Conservation (phyloP, 176 grass and related monocot species). For the Bolboschoenus planiculmis region DNA sequence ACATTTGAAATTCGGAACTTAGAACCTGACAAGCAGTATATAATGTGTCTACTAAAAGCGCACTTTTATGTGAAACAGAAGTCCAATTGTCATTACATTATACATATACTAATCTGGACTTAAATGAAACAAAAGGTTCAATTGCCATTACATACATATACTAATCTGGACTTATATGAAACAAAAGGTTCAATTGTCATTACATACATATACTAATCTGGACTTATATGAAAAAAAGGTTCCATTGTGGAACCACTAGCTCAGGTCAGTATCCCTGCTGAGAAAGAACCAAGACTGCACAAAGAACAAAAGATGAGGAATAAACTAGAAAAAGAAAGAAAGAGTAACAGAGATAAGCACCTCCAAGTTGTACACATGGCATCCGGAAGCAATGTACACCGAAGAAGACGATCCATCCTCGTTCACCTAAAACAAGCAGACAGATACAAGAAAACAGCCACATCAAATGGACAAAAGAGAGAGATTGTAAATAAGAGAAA, state of each 20-base stretch:
- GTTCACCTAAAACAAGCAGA: slow-evolving; percentile 39
- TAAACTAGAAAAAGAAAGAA: background rate
- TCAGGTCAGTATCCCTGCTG: background rate
- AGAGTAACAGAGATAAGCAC: slow-evolving; percentile 2
- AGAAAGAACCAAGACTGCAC: background rate
- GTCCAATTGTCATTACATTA: background rate
- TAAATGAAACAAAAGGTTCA: background rate
- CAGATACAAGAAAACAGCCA: background rate
- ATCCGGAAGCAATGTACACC: slow-evolving; percentile 70
- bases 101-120: background rate
- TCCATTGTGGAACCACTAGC: background rate
- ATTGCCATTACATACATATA: background rate
- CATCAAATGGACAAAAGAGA: background rate
- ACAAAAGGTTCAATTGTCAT: background rate
- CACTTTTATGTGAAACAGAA: background rate
- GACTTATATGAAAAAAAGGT: background rate
- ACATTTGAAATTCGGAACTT: slow-evolving; percentile 12
- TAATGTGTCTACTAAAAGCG: background rate
- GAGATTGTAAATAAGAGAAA: background rate
- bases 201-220: background rate
- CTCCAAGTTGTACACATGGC: slow-evolving; percentile 77
- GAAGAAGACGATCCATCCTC: slow-evolving; percentile 46
- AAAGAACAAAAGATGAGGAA: background rate
- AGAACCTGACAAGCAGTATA: background rate
- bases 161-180: background rate